Conservation (phyloP, 345 rosid genomes). For the Brassica nigra region DNA sequence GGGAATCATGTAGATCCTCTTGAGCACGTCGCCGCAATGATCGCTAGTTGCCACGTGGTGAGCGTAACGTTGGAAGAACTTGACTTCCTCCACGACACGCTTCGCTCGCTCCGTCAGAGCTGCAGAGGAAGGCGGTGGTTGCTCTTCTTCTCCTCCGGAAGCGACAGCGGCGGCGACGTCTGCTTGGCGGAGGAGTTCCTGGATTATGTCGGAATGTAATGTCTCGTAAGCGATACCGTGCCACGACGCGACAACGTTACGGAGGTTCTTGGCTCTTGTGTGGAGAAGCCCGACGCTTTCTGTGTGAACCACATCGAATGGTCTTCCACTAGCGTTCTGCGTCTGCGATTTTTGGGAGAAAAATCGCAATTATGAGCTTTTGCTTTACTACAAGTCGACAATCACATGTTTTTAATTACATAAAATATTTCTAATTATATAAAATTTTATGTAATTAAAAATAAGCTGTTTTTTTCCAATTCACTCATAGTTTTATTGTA, state of each 20-base stretch:
- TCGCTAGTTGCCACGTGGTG: conserved; percentile 95
- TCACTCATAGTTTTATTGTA: too few species aligned
- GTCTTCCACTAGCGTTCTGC: conserved; percentile 68
- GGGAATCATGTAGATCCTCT: conserved; percentile 90
- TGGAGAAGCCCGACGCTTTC: conserved; percentile 89
- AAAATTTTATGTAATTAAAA: too few species aligned
- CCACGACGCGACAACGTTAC: conserved; percentile 76
- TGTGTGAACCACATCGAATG: conserved; percentile 83
- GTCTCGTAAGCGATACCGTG: conserved; percentile 95
- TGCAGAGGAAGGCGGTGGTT: conserved; percentile 55
- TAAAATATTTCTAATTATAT: background rate
- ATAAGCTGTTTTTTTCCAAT: too few species aligned
- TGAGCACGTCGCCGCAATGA: conserved; percentile 85
- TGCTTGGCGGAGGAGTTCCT: conserved; percentile 61
- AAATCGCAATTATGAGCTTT: background rate
- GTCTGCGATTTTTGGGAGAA: conserved; percentile 11
- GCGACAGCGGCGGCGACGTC: conserved; percentile 18
- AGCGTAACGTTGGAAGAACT: conserved; percentile 76
- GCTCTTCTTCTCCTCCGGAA: conserved; percentile 24
- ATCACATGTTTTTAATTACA: background rate
- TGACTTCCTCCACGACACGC: conserved; percentile 80
- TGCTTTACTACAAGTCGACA: background rate
- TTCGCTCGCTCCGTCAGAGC: conserved; percentile 58
- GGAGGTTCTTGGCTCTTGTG: conserved; percentile 66
- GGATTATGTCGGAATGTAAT: conserved; percentile 85